These are phyloP conservation scores for Mucor circinelloides DNA, from an alignment of 371 early-diverging fungal genomes.

Conservation along the genomic window DNA sequence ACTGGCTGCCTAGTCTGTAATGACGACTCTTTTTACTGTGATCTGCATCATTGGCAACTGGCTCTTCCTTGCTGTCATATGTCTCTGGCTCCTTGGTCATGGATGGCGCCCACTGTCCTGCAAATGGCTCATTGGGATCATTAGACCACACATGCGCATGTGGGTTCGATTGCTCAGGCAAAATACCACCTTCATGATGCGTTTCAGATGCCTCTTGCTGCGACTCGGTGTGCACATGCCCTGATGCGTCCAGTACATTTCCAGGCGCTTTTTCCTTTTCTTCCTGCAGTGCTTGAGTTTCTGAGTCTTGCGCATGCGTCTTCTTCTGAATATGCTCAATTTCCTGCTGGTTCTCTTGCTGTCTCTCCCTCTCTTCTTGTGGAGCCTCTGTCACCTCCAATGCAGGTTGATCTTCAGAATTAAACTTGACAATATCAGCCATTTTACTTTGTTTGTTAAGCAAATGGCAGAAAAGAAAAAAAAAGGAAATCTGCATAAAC, in stretches of 20 bases:
- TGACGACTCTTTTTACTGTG: slow-evolving; percentile 26
- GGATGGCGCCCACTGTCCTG: slow-evolving; percentile 5
- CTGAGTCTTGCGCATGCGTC: not conserved
- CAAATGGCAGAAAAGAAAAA: not conserved
- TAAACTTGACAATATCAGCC: slow-evolving; percentile 13
- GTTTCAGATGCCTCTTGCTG: not conserved
- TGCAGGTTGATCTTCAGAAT: not conserved
- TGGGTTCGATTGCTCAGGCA: slow-evolving; percentile 6
- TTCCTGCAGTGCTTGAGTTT: slow-evolving; percentile 5
- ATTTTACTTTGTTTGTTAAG: not conserved
- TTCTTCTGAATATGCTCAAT: slow-evolving; percentile 17
- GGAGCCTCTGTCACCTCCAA: slow-evolving; percentile 3
- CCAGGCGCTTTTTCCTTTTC: slow-evolving; percentile 16
- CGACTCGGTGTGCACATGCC: not conserved
- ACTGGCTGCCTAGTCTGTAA: slow-evolving; percentile 70
- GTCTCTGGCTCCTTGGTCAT: not conserved
- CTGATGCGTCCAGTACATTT: slow-evolving; percentile 22
- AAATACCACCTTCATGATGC: not conserved
- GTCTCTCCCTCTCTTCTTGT: slow-evolving; percentile 9
- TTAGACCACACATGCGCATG: slow-evolving; percentile 21
- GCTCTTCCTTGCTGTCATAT: not conserved
- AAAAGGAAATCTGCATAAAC: not conserved
- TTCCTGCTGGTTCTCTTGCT: slow-evolving; percentile 17
- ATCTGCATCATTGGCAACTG: not conserved
- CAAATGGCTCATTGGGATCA: slow-evolving; percentile 3